Percentiles rank a stretch among this genome's conserved stretches.
Evolutionary conservation across 805 yeast genomes (phyloP).

Genomic region (Candida parachauliodes): DNA sequence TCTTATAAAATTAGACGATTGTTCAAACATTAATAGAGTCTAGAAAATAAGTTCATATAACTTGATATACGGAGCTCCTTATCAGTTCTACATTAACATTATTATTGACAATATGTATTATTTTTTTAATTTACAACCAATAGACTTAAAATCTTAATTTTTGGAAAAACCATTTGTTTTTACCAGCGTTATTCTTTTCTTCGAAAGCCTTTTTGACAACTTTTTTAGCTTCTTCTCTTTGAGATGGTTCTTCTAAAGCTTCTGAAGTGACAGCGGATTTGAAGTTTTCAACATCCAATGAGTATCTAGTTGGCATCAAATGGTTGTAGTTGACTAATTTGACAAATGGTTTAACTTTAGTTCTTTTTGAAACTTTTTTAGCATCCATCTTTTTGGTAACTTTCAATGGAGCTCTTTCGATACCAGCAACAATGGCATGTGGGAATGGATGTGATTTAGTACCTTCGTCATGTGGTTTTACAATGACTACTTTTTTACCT

Average conservation of each 20-base stretch:
- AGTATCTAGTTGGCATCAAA: conserved; percentile 99
- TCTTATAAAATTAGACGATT: neutral
- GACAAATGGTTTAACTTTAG: conserved; percentile 98
- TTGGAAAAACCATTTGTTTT: conserved; percentile 99
- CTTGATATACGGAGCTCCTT: too few species aligned
- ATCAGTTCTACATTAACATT: neutral
- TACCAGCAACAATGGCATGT: conserved; percentile 99
- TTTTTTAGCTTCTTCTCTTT: conserved; percentile 98
- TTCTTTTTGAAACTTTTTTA: conserved; percentile 95
- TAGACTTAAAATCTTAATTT: conserved; percentile 79
- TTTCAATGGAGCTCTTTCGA: conserved; percentile 97
- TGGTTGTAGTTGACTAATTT: conserved; percentile 99
- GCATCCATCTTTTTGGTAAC: conserved; percentile 93
- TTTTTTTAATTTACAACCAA: conserved; percentile 1
- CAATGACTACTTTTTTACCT: conserved; percentile 99
- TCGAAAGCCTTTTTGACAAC: conserved; percentile 98
- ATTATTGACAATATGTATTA: conserved; percentile 5
- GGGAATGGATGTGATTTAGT: conserved; percentile 98
- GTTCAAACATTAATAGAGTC: neutral
- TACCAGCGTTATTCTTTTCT: conserved; percentile 99
- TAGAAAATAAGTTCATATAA: too few species aligned
- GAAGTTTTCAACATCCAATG: conserved; percentile 94
- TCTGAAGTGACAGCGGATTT: conserved; percentile 89
- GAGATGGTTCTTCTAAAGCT: conserved; percentile 95
- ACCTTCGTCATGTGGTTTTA: conserved; percentile 98